phyloP scores from a whole-genome alignment of 768 basidiomycete genomes.

The Boletus sp. region DNA sequence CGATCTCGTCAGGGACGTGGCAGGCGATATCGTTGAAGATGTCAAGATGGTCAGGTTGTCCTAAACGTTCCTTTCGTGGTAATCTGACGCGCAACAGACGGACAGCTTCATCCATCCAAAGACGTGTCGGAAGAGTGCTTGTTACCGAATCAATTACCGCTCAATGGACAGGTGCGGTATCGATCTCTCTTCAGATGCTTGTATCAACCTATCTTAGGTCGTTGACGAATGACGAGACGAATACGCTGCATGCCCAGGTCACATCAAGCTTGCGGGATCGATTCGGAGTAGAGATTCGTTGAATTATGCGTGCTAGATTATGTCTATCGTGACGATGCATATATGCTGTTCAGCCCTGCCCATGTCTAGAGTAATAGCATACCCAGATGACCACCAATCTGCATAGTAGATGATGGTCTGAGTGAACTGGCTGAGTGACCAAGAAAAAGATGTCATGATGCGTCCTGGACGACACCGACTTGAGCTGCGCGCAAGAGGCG shows the following conservation, averaged over 20 bases:
- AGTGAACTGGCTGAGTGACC: background rate
- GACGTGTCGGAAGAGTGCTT: slow-evolving; percentile 71
- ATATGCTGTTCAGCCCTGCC: slow-evolving; percentile 20
- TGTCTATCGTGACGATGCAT: slow-evolving; percentile 33
- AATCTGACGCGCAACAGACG: slow-evolving; percentile 50
- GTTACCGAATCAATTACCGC: slow-evolving; percentile 90
- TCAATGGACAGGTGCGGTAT: slow-evolving; percentile 85
- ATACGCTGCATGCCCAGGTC: slow-evolving; percentile 68
- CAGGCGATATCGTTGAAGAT: slow-evolving; percentile 89
- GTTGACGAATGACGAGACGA: slow-evolving; percentile 85
- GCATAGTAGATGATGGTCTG: background rate
- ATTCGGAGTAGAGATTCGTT: slow-evolving; percentile 87
- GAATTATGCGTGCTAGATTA: slow-evolving; percentile 44
- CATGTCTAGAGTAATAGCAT: slow-evolving; percentile 28
- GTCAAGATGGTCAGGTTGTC: slow-evolving; percentile 66
- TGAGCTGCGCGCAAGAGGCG: slow-evolving; percentile 91
- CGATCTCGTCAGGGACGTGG: slow-evolving; percentile 88
- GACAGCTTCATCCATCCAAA: slow-evolving; percentile 91
- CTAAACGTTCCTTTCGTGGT: background rate
- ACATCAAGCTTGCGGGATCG: slow-evolving; percentile 50
- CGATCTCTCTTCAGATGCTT: background rate
- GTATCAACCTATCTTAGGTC: slow-evolving; percentile 47
- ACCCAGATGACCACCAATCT: slow-evolving; percentile 13
- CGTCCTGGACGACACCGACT: slow-evolving; percentile 89
- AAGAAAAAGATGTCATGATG: slow-evolving; percentile 28